These are phyloP conservation scores for Cladosporium halotolerans DNA, from an alignment of 2,329 filamentous ascomycete species.

Conservation along the genomic window DNA sequence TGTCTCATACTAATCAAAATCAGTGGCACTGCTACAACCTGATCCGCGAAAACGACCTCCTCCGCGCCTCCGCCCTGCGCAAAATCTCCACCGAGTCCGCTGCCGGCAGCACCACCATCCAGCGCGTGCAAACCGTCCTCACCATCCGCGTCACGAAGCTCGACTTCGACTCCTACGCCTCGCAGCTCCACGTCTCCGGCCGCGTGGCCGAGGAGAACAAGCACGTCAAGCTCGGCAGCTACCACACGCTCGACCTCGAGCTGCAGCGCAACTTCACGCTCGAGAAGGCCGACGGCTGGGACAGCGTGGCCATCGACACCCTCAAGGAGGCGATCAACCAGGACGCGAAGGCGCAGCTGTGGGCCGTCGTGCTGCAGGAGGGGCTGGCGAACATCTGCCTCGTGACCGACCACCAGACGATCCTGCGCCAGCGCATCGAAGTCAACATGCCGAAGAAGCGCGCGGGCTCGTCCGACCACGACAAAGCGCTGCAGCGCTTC, in stretches of 20 bases:
- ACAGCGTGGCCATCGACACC: conserved; percentile 74
- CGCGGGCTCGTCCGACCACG: conserved; percentile 55
- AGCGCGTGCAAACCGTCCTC: conserved; percentile 58
- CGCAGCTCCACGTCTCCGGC: conserved; percentile 63
- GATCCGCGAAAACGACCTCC: conserved; percentile 57
- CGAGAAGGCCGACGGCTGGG: conserved; percentile 81
- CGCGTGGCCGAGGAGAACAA: conserved; percentile 61
- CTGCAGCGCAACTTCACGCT: conserved; percentile 81
- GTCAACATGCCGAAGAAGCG: conserved; percentile 62
- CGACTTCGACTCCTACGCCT: conserved; percentile 64
- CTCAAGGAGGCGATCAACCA: conserved; percentile 73
- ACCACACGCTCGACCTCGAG: conserved; percentile 76
- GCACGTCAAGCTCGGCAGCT: conserved; percentile 59
- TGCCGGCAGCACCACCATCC: conserved; percentile 57
- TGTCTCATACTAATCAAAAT: no score
- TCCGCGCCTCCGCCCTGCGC: conserved; percentile 61
- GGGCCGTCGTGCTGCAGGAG: conserved; percentile 91
- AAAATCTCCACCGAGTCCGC: conserved; percentile 56
- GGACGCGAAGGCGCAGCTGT: conserved; percentile 72
- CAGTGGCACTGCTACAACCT: conserved; percentile 73
- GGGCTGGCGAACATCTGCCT: conserved; percentile 76
- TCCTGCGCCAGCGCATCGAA: conserved; percentile 66
- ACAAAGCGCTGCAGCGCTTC: conserved; percentile 57
- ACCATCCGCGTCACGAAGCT: conserved; percentile 59
- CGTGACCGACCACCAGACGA: conserved; percentile 72